Evolutionary conservation across 176 grass and related monocot genomes (phyloP).

Genomic region (Avena atlantica): DNA sequence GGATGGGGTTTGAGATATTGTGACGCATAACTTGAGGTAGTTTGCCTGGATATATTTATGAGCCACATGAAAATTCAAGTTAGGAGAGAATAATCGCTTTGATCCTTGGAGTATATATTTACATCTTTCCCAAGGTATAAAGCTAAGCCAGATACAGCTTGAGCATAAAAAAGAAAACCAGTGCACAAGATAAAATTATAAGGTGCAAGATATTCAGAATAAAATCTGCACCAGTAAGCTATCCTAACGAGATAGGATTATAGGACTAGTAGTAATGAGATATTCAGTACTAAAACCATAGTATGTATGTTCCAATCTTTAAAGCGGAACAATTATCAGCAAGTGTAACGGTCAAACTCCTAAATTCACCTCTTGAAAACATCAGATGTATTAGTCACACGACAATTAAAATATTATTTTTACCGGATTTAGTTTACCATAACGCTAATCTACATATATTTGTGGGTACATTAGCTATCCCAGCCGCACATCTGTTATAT

Average conservation of each 20-base stretch:
- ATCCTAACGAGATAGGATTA: neutral
- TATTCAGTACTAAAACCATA: neutral
- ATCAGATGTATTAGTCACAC: neutral
- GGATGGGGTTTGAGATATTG: conserved; percentile 55
- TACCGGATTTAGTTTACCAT: neutral
- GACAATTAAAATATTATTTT: neutral
- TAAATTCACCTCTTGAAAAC: neutral
- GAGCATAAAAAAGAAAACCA: neutral
- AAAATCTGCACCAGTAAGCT: neutral
- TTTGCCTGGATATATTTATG: conserved; percentile 52
- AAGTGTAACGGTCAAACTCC: neutral
- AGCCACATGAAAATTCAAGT: neutral
- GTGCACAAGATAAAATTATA: neutral
- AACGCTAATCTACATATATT: neutral
- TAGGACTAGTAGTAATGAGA: neutral
- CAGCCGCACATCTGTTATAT: neutral
- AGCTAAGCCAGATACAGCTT: neutral
- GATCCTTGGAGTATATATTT: neutral
- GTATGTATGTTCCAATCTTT: neutral
- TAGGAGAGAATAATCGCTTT: neutral
- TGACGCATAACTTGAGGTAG: conserved; percentile 61
- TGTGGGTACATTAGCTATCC: conserved; percentile 17
- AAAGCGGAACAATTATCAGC: neutral
- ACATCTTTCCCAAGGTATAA: neutral
- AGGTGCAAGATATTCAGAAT: neutral